These are phyloP conservation scores for Pyricularia sp. DNA, from an alignment of 2,329 filamentous ascomycete genomes.

Conservation along the genomic window DNA sequence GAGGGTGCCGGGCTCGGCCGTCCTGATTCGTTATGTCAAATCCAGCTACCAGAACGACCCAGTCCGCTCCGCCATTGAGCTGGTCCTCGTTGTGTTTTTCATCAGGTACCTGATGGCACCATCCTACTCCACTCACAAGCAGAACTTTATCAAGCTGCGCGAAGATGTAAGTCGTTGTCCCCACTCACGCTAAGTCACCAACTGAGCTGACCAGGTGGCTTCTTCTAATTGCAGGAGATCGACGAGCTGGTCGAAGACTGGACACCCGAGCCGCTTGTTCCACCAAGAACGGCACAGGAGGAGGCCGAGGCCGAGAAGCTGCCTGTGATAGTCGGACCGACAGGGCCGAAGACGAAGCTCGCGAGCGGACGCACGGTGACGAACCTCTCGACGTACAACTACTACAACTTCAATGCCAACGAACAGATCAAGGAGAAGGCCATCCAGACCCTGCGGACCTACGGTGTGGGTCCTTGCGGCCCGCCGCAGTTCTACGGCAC, in stretches of 20 bases:
- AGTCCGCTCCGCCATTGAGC: slow-evolving; percentile 80
- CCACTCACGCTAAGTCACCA: slow-evolving; percentile 11
- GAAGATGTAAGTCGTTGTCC: slow-evolving; percentile 45
- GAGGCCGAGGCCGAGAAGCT: slow-evolving; percentile 71
- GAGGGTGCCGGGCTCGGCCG: slow-evolving; percentile 83
- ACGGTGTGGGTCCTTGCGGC: slow-evolving; percentile 92
- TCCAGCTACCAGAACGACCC: slow-evolving; percentile 98
- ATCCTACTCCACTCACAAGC: slow-evolving; percentile 82
- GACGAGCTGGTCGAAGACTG: slow-evolving; percentile 95
- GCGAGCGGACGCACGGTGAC: slow-evolving; percentile 78
- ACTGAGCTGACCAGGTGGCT: slow-evolving; percentile 5
- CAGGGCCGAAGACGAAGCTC: slow-evolving; percentile 81
- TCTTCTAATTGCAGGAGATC: slow-evolving; percentile 47
- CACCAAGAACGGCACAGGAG: slow-evolving; percentile 60
- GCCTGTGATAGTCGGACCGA: slow-evolving; percentile 78
- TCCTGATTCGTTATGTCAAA: slow-evolving; percentile 87
- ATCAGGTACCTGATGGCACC: slow-evolving; percentile 85
- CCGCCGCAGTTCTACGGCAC: slow-evolving; percentile 97
- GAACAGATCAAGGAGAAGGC: slow-evolving; percentile 91
- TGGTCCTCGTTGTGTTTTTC: slow-evolving; percentile 89
- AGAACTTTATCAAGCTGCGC: slow-evolving; percentile 75
- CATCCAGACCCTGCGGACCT: slow-evolving; percentile 83
- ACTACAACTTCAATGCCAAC: slow-evolving; percentile 92
- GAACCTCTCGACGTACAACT: slow-evolving; percentile 92
- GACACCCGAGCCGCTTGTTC: slow-evolving; percentile 84